Base-by-base conservation (phyloP, 139 green algal genomes). In the Chloropicon primus region DNA sequence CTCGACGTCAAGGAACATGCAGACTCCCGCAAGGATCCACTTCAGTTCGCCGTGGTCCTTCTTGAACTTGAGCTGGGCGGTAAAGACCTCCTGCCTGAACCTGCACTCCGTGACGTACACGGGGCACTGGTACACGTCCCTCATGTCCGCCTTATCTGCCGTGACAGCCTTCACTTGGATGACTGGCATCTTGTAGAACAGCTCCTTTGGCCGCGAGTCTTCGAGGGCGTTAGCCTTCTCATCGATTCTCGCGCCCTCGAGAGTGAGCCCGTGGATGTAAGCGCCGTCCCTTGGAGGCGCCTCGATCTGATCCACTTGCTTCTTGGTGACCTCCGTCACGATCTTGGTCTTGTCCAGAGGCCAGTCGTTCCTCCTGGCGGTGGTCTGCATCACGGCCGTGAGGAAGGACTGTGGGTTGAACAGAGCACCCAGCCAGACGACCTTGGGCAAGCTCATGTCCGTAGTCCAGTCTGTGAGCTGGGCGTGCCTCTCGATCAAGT, bases 391-490 rank as follows among this genome's bases (percentile, higher is more conserved):
- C 23, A 97, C 92, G 0, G 93, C 93, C 17, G 93, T 97, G 2
- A 97, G 83, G 85, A 97, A 97, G 5, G 90, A 93, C 88, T 95
- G 89, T 1, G 93, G 93, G 83, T 97, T 96, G 89, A 97, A 97
- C 72, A 97, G 86, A 3, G 90, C 89, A 2, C 72, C 53, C 2
- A 87, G 54, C 54, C 73, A 83, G 5, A 94, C 90, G 0, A 88
- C 88, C 86, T 94, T 93, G 71, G 88, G 91, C 75, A 93, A 82
- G 21, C 78, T 78, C 80, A 96, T 78, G 80, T 95, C 91, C 2
- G 87, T 80, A 2, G 87, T 93, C 92, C 92, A 97, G 26, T 96
- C 92, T 0, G 78, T 76, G 54, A 97, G 86, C 87, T 97, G 93
- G 72, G 86, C 53, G n/a, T 88, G 83, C 17, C 92, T 84, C 74